Percentiles rank a stretch among this genome's conserved stretches.
Evolutionary conservation across 2,329 filamentous ascomycete genomes (phyloP).

Genomic region (Xylariaceae sp.): DNA sequence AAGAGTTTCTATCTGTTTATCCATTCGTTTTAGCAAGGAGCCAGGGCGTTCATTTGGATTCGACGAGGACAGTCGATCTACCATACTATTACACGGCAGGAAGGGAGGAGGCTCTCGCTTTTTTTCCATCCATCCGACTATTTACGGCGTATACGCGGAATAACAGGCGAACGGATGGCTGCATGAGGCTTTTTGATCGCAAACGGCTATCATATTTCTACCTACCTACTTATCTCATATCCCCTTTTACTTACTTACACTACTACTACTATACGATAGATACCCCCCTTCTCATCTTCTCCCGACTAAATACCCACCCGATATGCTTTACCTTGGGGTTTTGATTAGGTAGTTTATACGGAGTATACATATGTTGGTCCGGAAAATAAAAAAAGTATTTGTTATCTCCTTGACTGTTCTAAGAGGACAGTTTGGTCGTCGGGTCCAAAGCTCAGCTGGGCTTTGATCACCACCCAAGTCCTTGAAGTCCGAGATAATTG

Average conservation of each 20-base stretch:
- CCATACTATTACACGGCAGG: background rate
- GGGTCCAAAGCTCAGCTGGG: too few relatives aligned
- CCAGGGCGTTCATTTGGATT: background rate
- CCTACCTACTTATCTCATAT: background rate
- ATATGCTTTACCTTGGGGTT: too few relatives aligned
- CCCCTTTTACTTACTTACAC: background rate
- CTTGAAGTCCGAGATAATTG: too few relatives aligned
- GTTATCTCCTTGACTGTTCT: too few relatives aligned
- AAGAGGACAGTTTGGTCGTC: too few relatives aligned
- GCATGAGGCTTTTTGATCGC: background rate
- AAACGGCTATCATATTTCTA: background rate
- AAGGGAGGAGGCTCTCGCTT: too few relatives aligned
- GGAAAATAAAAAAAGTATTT: too few relatives aligned
- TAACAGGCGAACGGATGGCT: background rate
- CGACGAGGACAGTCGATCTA: background rate
- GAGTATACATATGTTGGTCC: too few relatives aligned
- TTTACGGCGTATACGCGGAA: background rate
- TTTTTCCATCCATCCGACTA: background rate
- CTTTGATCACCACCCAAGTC: too few relatives aligned
- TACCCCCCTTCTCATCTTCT: background rate
- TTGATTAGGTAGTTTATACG: too few relatives aligned
- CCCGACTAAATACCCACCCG: too few relatives aligned
- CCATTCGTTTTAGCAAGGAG: background rate
- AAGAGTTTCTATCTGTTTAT: background rate
- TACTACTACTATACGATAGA: slow-evolving; percentile 9